Percentiles rank a stretch among this genome's conserved stretches.
Evolutionary conservation across 2,329 filamentous ascomycete species (phyloP).

Genomic region (Parafenestella ontariensis): DNA sequence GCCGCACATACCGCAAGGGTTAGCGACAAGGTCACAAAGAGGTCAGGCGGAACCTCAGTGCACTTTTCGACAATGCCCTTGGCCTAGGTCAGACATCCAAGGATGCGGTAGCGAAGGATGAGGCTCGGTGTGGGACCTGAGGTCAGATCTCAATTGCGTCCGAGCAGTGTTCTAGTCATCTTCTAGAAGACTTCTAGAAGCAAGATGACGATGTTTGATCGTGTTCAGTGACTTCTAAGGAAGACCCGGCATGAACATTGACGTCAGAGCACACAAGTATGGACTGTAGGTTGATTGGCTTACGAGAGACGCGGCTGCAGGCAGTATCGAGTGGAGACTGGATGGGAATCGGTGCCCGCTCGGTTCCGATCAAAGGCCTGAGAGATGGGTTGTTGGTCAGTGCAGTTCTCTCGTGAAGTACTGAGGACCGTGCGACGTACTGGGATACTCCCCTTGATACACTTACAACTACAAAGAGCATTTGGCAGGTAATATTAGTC

Average conservation of each 20-base stretch:
- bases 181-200: not conserved
- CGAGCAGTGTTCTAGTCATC: not conserved
- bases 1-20: not conserved
- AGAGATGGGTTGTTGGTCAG: not conserved
- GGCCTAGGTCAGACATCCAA: not conserved
- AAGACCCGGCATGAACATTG: not conserved
- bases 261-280: not conserved
- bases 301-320: not conserved
- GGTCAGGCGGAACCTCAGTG: too few species aligned
- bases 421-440: not conserved
- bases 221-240: not conserved
- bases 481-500: not conserved
- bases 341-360: constrained; percentile 1
- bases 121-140: not conserved
- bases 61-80: not conserved
- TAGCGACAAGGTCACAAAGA: not conserved
- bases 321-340: not conserved
- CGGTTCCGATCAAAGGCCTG: not conserved
- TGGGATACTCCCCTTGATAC: too few species aligned
- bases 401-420: not conserved
- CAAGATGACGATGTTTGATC: not conserved
- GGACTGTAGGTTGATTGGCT: not conserved
- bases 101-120: not conserved
- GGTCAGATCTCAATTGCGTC: not conserved
- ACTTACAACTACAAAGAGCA: too few species aligned